Evolutionary conservation across 1,284 basidiomycete genomes (phyloP).

Genomic region (Mycena sp.): DNA sequence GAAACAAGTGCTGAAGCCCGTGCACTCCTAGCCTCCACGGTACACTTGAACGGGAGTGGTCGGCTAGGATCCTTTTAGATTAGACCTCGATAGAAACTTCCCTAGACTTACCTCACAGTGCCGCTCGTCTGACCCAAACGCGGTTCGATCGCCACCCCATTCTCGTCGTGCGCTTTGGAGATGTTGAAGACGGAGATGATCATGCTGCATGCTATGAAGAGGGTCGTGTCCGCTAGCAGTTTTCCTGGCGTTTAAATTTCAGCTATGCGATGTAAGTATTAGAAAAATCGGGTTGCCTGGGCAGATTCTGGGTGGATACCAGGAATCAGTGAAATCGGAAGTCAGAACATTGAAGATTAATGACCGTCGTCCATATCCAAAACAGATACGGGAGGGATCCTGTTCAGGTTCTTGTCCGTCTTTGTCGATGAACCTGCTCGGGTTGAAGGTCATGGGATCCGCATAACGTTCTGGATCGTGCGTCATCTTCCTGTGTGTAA

Average conservation of each 20-base stretch:
- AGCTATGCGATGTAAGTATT: background rate
- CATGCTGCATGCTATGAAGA: constrained; percentile 34
- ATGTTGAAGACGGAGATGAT: constrained; percentile 33
- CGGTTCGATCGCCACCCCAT: constrained; percentile 22
- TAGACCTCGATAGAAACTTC: background rate
- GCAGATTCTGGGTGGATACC: background rate
- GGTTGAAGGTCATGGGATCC: constrained; percentile 35
- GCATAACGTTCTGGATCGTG: constrained; percentile 34
- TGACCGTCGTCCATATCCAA: constrained; percentile 37
- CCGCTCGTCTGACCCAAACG: constrained; percentile 24
- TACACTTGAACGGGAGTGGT: constrained; percentile 33
- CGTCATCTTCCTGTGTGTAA: constrained; percentile 31
- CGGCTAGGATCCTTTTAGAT: constrained; percentile 21
- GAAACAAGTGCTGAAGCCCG: background rate
- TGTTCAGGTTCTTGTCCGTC: constrained; percentile 23
- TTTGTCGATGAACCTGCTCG: constrained; percentile 31
- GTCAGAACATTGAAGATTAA: background rate
- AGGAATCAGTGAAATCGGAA: background rate
- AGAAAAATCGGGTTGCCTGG: constrained; percentile 7
- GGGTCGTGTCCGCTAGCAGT: constrained; percentile 33
- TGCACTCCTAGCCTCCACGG: constrained; percentile 12
- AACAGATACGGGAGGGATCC: constrained; percentile 35
- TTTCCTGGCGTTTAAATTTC: constrained; percentile 14
- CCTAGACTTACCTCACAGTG: constrained; percentile 29
- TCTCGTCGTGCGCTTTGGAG: constrained; percentile 28